A percentile compares a stretch with the other conserved stretches of the same genome.
Conservation (phyloP, 176 grass and related monocot genomes). For the Carex littledalei region DNA sequence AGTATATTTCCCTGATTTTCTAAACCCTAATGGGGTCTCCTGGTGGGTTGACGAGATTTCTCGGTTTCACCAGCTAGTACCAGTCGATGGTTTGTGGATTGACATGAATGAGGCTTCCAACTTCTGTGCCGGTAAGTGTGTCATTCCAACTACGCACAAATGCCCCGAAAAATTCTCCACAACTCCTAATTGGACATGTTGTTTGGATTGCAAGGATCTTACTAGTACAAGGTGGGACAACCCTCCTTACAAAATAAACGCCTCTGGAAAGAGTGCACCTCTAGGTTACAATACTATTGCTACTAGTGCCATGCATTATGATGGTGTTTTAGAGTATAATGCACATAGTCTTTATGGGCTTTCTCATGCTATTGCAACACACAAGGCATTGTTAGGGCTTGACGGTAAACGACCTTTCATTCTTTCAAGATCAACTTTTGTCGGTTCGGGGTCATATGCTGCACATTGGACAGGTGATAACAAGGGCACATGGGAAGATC, state of each 20-base stretch:
- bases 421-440: conserved; percentile 68
- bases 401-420: conserved; percentile 85
- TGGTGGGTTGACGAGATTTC: conserved; percentile 92
- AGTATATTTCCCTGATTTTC: conserved; percentile 85
- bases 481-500: conserved; percentile 82
- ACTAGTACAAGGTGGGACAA: conserved; percentile 83
- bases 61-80: conserved; percentile 77
- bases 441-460: conserved; percentile 62
- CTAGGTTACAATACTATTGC: conserved; percentile 87
- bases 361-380: conserved; percentile 71
- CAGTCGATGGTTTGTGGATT: conserved; percentile 83
- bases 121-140: conserved; percentile 87
- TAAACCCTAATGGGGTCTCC: conserved; percentile 53
- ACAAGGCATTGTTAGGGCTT: conserved; percentile 50
- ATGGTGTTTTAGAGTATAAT: conserved; percentile 80
- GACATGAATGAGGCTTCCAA: conserved; percentile 99
- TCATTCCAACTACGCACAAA: conserved; percentile 43
- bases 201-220: conserved; percentile 95
- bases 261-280: conserved; percentile 44
- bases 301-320: conserved; percentile 61
- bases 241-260: conserved; percentile 95
- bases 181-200: conserved; percentile 65
- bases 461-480: conserved; percentile 96
- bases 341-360: conserved; percentile 82
- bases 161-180: conserved; percentile 43